Conservation (phyloP, 495 filamentous ascomycete species). For the Coniosporium apollinis region DNA sequence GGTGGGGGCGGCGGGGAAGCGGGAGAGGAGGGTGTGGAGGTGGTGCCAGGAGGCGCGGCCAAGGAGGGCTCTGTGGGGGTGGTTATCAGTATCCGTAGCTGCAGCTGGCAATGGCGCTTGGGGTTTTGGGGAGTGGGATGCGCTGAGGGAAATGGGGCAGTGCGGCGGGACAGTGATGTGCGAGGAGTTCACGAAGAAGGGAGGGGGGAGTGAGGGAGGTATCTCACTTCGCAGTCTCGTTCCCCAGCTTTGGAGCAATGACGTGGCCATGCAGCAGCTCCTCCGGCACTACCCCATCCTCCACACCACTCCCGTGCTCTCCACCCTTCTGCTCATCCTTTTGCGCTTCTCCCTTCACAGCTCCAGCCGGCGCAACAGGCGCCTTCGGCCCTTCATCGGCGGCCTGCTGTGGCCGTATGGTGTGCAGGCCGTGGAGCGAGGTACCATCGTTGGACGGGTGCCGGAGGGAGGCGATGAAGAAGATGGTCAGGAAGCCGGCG, state of each 20-base stretch:
- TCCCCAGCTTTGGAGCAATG: slow-evolving; percentile 79
- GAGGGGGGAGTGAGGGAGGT: too few relatives aligned
- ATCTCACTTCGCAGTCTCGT: slow-evolving; percentile 69
- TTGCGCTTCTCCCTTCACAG: too few relatives aligned
- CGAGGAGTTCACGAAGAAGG: too few relatives aligned
- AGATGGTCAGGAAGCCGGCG: slow-evolving; percentile 12
- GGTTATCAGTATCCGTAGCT: too few relatives aligned
- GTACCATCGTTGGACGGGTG: slow-evolving; percentile 2
- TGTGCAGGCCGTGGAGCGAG: too few relatives aligned
- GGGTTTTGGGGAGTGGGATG: too few relatives aligned
- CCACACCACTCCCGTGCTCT: too few relatives aligned
- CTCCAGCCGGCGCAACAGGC: slow-evolving; percentile 4
- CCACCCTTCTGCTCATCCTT: too few relatives aligned
- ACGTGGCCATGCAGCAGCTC: slow-evolving; percentile 52
- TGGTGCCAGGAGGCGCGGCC: slow-evolving; percentile 83
- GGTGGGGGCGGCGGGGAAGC: slow-evolving; percentile 76
- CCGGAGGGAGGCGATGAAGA: slow-evolving; percentile 9
- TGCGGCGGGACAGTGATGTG: too few relatives aligned
- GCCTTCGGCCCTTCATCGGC: too few relatives aligned
- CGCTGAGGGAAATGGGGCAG: slow-evolving; percentile 2
- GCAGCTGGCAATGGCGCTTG: too few relatives aligned
- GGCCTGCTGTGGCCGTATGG: too few relatives aligned
- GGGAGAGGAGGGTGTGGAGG: slow-evolving; percentile 87
- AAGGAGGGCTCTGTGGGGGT: slow-evolving; percentile 54
- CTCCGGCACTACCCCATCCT: slow-evolving; percentile 4